A percentile compares a stretch with the other conserved stretches of the same genome.
Conservation (phyloP, 345 rosid species). For the Brassica juncea region DNA sequence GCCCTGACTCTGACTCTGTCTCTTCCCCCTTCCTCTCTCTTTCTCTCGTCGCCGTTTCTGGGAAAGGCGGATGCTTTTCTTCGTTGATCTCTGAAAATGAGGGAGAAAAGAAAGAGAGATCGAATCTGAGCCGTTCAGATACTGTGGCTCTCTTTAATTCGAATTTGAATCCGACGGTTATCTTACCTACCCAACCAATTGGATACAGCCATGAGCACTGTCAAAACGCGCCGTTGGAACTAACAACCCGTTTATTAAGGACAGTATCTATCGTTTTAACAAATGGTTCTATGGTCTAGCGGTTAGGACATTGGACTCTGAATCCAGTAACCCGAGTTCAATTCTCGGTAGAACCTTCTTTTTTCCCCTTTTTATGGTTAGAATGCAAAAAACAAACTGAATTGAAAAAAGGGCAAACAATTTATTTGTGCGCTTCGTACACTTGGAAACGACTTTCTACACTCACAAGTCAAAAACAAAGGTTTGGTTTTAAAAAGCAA, state of each 20-base stretch:
- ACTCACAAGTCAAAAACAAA: background rate
- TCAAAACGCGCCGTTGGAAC: background rate
- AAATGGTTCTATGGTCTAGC: slow-evolving; percentile 56
- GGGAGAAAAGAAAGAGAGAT: slow-evolving; percentile 21
- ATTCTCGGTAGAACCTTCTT: slow-evolving; percentile 83
- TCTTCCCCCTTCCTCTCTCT: background rate
- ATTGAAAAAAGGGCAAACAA: background rate
- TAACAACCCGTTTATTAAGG: background rate
- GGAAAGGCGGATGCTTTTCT: slow-evolving; percentile 46
- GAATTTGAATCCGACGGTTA: slow-evolving; percentile 45
- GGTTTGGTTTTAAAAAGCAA: background rate
- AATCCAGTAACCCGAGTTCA: slow-evolving; percentile 99
- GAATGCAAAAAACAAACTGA: background rate
- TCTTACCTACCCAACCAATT: slow-evolving; percentile 25
- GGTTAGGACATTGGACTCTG: slow-evolving; percentile 98
- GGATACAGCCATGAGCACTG: background rate
- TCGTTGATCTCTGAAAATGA: slow-evolving; percentile 33
- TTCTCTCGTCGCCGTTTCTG: slow-evolving; percentile 38
- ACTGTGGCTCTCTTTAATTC: slow-evolving; percentile 26
- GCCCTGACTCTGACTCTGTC: slow-evolving; percentile 16
- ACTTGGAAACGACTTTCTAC: slow-evolving; percentile 19
- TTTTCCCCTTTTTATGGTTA: background rate
- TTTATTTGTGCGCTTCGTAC: background rate
- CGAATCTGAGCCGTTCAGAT: slow-evolving; percentile 36
- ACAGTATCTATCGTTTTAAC: accelerated